These are phyloP conservation scores for Hyphopichia burtonii DNA, from an alignment of 1,139 yeast genomes.

Conservation along the genomic window DNA sequence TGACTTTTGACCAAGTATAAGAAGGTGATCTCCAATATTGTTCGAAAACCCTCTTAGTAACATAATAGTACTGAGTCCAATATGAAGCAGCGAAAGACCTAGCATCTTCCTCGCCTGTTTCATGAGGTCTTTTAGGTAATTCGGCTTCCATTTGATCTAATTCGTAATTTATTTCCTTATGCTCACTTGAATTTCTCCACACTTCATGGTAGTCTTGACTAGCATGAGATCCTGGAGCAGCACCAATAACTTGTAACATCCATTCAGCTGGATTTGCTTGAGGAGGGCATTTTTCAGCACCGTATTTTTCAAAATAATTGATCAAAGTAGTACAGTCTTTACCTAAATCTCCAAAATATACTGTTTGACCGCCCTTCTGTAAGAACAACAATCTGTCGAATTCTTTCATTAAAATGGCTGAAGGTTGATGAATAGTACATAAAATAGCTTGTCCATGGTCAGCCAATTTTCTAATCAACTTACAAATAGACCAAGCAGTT, in stretches of 20 bases:
- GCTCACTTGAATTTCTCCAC: conserved; percentile 33
- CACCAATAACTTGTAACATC: conserved; percentile 53
- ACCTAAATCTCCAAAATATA: conserved; percentile 68
- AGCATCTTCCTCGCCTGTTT: conserved; percentile 19
- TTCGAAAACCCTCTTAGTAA: conserved; percentile 24
- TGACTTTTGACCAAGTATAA: conserved; percentile 40
- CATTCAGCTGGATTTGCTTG: conserved; percentile 58
- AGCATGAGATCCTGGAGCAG: conserved; percentile 37
- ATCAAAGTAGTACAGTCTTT: conserved; percentile 48
- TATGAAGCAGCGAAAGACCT: conserved; percentile 26
- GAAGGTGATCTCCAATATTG: conserved; percentile 46
- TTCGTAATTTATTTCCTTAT: conserved; percentile 18
- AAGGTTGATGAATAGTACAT: conserved; percentile 46
- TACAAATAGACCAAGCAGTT: conserved; percentile 46
- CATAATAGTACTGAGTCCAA: conserved; percentile 24
- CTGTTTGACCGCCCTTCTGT: conserved; percentile 56
- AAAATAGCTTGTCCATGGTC: conserved; percentile 44
- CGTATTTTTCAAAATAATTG: conserved; percentile 57
- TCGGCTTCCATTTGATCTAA: conserved; percentile 28
- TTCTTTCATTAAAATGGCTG: conserved; percentile 36
- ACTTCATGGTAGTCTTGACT: conserved; percentile 33
- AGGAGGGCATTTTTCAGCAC: conserved; percentile 44
- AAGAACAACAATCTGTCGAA: conserved; percentile 37
- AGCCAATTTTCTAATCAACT: conserved; percentile 41
- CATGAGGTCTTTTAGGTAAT: conserved; percentile 25